These are phyloP conservation scores for Gynochthodes officinalis DNA, from an alignment of 257 asterid genomes.

Conservation along the genomic window DNA sequence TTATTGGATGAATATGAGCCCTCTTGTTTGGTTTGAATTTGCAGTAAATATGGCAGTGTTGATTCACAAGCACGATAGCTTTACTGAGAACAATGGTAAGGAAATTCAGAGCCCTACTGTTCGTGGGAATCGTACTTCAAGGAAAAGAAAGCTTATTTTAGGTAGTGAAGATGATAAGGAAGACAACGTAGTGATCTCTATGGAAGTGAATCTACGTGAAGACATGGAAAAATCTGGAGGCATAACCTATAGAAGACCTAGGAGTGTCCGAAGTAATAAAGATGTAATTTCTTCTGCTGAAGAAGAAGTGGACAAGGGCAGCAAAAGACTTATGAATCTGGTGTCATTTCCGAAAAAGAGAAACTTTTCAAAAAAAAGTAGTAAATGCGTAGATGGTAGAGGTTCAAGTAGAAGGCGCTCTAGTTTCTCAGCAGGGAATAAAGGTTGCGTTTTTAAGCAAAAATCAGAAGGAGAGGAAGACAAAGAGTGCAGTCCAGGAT, in stretches of 20 bases:
- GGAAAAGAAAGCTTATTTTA: constrained; percentile 45
- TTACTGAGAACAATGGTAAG: constrained; percentile 12
- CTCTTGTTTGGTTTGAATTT: constrained; percentile 5
- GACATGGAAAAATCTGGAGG: constrained; percentile 21
- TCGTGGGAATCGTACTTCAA: constrained; percentile 19
- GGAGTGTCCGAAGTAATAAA: constrained; percentile 16
- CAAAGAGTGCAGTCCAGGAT: constrained; percentile 20
- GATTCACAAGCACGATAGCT: constrained; percentile 36
- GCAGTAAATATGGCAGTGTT: constrained; percentile 47
- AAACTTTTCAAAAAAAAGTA: constrained; percentile 17
- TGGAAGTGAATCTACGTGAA: constrained; percentile 6
- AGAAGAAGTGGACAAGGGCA: constrained; percentile 5
- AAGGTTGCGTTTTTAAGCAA: background rate
- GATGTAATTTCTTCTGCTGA: constrained; percentile 1
- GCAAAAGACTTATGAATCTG: constrained; percentile 4
- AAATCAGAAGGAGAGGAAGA: constrained; percentile 14
- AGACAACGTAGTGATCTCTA: constrained; percentile 20
- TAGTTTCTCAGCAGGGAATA: background rate
- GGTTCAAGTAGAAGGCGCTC: background rate
- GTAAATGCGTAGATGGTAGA: constrained; percentile 24
- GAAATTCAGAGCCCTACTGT: constrained; percentile 8
- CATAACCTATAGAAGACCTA: constrained; percentile 18
- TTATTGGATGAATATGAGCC: background rate
- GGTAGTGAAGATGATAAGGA: constrained; percentile 41
- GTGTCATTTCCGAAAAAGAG: constrained; percentile 11